A percentile compares a stretch with the other conserved stretches of the same genome.
Conservation (phyloP, 129 eudicot species). For the Ambrosia artemisiifolia region DNA sequence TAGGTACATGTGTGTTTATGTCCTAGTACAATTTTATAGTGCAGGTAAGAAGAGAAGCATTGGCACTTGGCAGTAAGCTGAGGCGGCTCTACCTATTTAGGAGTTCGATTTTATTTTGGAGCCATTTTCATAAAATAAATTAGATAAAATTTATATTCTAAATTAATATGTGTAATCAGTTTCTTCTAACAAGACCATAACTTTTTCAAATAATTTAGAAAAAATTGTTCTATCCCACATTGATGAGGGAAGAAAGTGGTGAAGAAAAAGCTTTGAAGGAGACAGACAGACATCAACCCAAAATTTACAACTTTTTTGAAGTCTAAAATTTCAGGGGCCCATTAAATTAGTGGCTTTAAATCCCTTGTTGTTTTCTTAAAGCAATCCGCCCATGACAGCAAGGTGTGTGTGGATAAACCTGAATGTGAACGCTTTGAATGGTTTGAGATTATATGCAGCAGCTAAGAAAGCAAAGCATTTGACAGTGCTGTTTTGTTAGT, state of each 20-base stretch:
- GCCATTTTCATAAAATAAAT: neutral
- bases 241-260: neutral
- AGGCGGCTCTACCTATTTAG: neutral
- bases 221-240: neutral
- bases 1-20: neutral
- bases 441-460: neutral
- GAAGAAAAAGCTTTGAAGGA: neutral
- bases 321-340: too few relatives aligned
- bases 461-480: too few relatives aligned
- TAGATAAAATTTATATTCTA: neutral
- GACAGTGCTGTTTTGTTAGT: neutral
- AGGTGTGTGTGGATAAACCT: neutral
- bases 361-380: too few relatives aligned
- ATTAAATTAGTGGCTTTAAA: too few relatives aligned
- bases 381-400: neutral
- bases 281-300: too few relatives aligned
- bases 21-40: neutral
- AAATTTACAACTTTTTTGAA: too few relatives aligned
- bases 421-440: neutral
- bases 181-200: neutral
- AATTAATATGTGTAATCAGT: neutral
- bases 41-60: neutral
- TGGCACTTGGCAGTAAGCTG: neutral
- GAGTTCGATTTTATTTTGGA: neutral
- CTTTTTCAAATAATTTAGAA: neutral